Evolutionary conservation across 345 rosid genomes (phyloP), one percentile per base, ranked within the genome.

Genomic region (Syzygium jambos): DNA sequence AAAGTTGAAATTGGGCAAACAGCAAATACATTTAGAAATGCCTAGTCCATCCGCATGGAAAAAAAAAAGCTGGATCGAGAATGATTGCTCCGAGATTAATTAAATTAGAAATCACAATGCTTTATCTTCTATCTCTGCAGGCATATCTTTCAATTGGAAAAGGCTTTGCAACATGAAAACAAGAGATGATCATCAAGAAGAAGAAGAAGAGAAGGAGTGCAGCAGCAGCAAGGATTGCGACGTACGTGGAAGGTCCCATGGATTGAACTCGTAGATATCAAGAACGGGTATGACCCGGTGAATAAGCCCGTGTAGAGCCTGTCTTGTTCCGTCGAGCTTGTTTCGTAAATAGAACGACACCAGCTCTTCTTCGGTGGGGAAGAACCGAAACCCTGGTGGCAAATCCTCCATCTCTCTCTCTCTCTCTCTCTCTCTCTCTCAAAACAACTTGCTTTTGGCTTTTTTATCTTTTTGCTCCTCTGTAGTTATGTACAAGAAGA

Each of bases 341-440:
- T 87, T 89, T 21, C 65, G 89, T 34, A 95, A 86, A 88, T 93
- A 95, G 83, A 92, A 94, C 12, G 92, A 80, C n/a, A 95, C 89
- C 86, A 95, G 52, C 88, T 95, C 97, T 51, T 86, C 93, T 86
- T 95, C 96, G 1, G 97, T 95, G 2, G 97, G 97, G 88, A 90
- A 95, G 85, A 95, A 95, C 10, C 95, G 91, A 89, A 89, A 95
- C 27, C 97, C 97, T 15, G 93, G 94, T 17, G 94, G 92, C 88
- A 90, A 63, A 88, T 90, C 91, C 85, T 43, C 52, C 78, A 57
- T 83, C 78, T 83, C 43, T 41, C 41, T 52, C 86, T 82, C 21
- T 51, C 15, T 51, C 52, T 51, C 52, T 51, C 52, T 51, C 52
- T 56, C 63, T 57, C 63, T 86, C 73, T 52, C 84, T 30, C 49